These are phyloP conservation scores for Adiantum capillusveneris DNA, from an alignment of 75 land plant species.

Conservation along the genomic window DNA sequence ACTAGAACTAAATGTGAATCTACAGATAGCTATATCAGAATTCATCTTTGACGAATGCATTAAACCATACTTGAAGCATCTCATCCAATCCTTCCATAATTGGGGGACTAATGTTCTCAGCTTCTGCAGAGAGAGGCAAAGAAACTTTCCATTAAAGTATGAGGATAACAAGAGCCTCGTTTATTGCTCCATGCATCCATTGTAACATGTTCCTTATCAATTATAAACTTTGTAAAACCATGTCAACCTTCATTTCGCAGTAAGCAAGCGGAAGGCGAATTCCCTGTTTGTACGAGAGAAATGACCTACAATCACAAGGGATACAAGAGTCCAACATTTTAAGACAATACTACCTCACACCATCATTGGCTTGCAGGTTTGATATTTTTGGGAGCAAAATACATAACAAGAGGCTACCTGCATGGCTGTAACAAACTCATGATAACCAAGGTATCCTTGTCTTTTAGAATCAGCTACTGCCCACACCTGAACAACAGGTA, in stretches of 20 bases:
- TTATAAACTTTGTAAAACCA: background rate
- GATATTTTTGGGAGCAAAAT: too few relatives aligned
- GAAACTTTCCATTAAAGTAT: background rate
- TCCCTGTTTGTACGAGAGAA: constrained; percentile 74
- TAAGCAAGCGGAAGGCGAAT: constrained; percentile 42
- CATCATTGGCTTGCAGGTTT: too few relatives aligned
- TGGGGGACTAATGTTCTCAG: constrained; percentile 60
- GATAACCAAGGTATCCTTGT: constrained; percentile 84
- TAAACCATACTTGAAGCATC: constrained; percentile 38
- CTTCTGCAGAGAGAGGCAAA: constrained; percentile 25
- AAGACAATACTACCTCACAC: too few relatives aligned
- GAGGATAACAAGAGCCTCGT: background rate
- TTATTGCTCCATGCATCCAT: too few relatives aligned
- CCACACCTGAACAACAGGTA: constrained; percentile 68
- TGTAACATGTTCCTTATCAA: too few relatives aligned
- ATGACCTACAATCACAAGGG: constrained; percentile 76
- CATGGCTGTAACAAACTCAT: constrained; percentile 86
- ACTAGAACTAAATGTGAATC: too few relatives aligned
- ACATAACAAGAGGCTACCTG: too few relatives aligned
- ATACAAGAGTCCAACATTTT: too few relatives aligned
- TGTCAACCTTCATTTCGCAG: constrained; percentile 32
- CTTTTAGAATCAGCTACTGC: constrained; percentile 84
- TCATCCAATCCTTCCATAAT: constrained; percentile 80
- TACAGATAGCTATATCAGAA: too few relatives aligned
- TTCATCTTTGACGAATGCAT: too few relatives aligned